These are phyloP conservation scores for Alisma plantagoaquatica DNA, from an alignment of 106 monocot genomes.

Conservation along the genomic window DNA sequence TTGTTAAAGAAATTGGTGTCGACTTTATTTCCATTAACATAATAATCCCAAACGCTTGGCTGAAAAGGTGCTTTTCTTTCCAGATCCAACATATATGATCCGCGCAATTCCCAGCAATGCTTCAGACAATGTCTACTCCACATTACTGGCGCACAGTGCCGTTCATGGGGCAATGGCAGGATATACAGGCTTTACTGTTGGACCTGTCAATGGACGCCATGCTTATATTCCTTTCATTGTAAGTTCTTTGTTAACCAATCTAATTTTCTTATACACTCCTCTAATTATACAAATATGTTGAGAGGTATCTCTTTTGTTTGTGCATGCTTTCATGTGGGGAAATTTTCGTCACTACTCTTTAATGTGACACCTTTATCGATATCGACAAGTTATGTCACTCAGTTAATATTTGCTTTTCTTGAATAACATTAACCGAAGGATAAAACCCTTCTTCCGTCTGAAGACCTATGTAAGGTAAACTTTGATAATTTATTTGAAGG, in stretches of 20 bases:
- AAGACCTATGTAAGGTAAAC: too few relatives aligned
- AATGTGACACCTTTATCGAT: too few relatives aligned
- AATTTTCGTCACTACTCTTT: too few relatives aligned
- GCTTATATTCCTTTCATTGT: constrained; percentile 89
- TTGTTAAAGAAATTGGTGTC: not conserved
- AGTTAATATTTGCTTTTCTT: too few relatives aligned
- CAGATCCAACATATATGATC: constrained; percentile 98
- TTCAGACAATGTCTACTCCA: constrained; percentile 93
- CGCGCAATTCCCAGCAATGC: constrained; percentile 89
- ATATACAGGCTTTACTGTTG: constrained; percentile 86
- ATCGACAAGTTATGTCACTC: too few relatives aligned
- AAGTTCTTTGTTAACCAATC: constrained; percentile 8
- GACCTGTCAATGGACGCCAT: constrained; percentile 85
- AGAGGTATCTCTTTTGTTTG: not conserved
- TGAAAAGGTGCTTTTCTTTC: too few relatives aligned
- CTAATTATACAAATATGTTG: not conserved
- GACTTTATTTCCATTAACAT: too few relatives aligned
- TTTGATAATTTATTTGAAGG: too few relatives aligned
- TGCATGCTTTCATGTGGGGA: not conserved
- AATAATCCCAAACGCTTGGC: too few relatives aligned
- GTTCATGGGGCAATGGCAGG: constrained; percentile 95
- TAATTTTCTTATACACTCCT: not conserved
- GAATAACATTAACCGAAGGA: too few relatives aligned
- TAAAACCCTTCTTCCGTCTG: too few relatives aligned
- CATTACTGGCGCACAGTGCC: constrained; percentile 84